Base-by-base conservation (phyloP, 148 eudicot species). In the Amaranthus hypochondriacus region DNA sequence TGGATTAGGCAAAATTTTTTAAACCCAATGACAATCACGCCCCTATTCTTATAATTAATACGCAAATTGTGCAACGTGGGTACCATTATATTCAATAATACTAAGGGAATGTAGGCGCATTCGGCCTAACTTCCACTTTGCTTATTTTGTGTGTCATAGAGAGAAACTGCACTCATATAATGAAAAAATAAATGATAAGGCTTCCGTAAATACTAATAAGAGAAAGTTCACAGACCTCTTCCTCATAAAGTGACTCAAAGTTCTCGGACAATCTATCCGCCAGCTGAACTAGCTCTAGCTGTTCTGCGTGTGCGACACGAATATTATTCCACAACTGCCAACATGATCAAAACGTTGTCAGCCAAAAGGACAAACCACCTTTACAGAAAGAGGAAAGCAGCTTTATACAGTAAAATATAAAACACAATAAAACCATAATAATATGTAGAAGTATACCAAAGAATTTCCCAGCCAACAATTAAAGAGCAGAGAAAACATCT, bases 251-350 rank as follows among this genome's bases (percentile, higher is more conserved):
- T 5, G 75, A 58, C 72, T 88, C 86, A n/a, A 88, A 90, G 72
- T 79, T 83, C 69, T 80, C 70, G 44, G 90, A 82, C 71, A 90
- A 69, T 47, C 68, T 77, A 18, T 86, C 85, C 6, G 79, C 89
- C 85, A 80, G 78, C 58, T 83, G 79, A 69, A 85, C 80, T 68
- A 84, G 55, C 76, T 88, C 92, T 60, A 86, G 84, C 76, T 82
- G 83, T 54, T 86, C 90, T 5, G 68, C 69, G 66, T 79, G 77
- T 70, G 83, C 87, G 49, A 75, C 69, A 54, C 73, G 84, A 61
- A 88, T 63, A 72, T 84, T 86, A 66, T 72, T 85, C 90, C 92
- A 90, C 15, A 90, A 73, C 96, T 90, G 87, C 73, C 66, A 81
- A 52, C 56, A 77, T 76, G 71, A 66, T 48, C 46, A 51, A 76